Evolutionary conservation across 805 yeast species (phyloP), one percentile per base, ranked within the genome.

Genomic region (Maudiozyma bulderi): DNA sequence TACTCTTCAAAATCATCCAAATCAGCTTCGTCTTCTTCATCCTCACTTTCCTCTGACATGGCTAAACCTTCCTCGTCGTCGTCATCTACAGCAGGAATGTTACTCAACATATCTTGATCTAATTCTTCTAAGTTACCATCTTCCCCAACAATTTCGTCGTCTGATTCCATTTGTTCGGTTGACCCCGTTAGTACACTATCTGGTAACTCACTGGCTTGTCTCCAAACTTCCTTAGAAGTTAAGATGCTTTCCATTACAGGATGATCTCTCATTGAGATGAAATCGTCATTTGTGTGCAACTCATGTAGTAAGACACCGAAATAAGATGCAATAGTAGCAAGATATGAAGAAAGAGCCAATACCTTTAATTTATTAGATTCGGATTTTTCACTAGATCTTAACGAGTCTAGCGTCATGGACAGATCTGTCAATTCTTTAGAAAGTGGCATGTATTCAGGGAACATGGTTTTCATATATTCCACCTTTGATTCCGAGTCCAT

Each of bases 211-310:
- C 69, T 73, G 5, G 95, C 95, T 58, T 85, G 90, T 61, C 93
- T 78, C 96, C 96, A 90, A 14, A 86, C 75, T 60, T 91, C 96
- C 55, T 95, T 76, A 3, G 93, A 75, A 47, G 84, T 81, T 47
- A 91, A 70, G 34, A 91, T 82, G 31, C 84, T 77, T 59, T 86
- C 89, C 96, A 93, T 91, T 1, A 91, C 83, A 3, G 91, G 85
- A 55, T 85, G 91, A 49, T 87, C 95, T 57, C 87, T 88, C 84
- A 90, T 81, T 9, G 77, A 69, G 34, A 72, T 63, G 52, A 81
- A 76, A 3, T 74, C 71, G 46, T 80, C 84, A 30, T 78, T 82
- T 26, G 71, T 70, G 42, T 70, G 67, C 39, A 82, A 60, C 43
- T 78, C 75, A 38, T 80, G 80, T 14, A 78, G 67, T 53, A 91